phyloP scores from a whole-genome alignment of 352 stramenopile genomes.

The Globisporangium paddicum region DNA sequence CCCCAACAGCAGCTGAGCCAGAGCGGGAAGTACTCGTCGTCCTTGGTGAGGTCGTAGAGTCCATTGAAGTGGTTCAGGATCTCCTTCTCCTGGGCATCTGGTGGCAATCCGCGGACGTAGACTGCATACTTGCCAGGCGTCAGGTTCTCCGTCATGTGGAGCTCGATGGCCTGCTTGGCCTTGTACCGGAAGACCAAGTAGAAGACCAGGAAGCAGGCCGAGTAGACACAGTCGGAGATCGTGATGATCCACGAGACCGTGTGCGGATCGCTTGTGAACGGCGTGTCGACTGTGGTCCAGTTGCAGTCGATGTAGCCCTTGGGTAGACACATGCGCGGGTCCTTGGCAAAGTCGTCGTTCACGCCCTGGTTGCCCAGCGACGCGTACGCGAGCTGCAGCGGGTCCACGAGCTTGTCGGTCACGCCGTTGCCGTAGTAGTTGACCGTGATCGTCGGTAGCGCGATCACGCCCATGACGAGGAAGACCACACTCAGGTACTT shows the following conservation, averaged over 20 bases:
- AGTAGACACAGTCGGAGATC: conserved; percentile 54
- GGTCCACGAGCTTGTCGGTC: conserved; percentile 61
- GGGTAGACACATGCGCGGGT: conserved; percentile 39
- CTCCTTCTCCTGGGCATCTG: conserved; percentile 55
- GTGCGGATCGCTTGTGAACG: conserved; percentile 49
- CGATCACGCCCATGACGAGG: conserved; percentile 61
- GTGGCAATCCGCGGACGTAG: conserved; percentile 64
- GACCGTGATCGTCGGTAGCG: conserved; percentile 55
- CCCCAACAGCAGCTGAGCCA: conserved; percentile 69
- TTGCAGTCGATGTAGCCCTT: conserved; percentile 67
- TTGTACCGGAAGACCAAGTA: conserved; percentile 45
- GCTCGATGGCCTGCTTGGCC: conserved; percentile 45
- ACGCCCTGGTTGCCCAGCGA: conserved; percentile 81
- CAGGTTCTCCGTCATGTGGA: conserved; percentile 68
- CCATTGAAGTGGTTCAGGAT: conserved; percentile 75
- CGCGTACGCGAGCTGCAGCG: conserved; percentile 59
- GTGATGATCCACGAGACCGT: conserved; percentile 77
- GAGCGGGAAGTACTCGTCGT: conserved; percentile 55
- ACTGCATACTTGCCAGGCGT: conserved; percentile 81
- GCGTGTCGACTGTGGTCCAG: conserved; percentile 57
- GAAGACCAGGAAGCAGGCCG: conserved; percentile 63
- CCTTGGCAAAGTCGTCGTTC: conserved; percentile 41
- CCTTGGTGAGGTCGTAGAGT: conserved; percentile 64
- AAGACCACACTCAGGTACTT: conserved; percentile 70
- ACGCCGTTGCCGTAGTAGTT: conserved; percentile 67